Conservation (phyloP, 2,329 filamentous ascomycete species). For the Plectosphaerella plurivora region DNA sequence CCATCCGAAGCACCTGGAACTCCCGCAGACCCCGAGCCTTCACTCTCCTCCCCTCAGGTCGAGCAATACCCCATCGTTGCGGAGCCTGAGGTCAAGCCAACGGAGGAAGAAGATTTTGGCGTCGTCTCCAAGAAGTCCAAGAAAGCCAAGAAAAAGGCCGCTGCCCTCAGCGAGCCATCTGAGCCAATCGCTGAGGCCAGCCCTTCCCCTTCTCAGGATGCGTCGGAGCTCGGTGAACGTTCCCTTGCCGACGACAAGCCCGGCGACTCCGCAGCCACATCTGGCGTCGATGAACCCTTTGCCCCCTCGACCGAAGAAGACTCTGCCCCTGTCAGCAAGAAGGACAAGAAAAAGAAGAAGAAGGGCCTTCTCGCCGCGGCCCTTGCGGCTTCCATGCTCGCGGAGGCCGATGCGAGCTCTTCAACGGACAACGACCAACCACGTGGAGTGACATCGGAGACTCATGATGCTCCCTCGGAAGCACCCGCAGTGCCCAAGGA, state of each 20-base stretch:
- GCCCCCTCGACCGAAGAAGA: not conserved
- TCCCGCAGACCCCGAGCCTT: not conserved
- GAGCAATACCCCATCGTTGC: not conserved
- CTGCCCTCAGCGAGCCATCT: constrained; percentile 3
- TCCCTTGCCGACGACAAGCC: not conserved
- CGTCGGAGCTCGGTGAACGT: not conserved
- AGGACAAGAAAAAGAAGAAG: constrained; percentile 11
- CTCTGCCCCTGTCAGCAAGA: constrained; percentile 1
- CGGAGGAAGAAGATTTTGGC: constrained; percentile 12
- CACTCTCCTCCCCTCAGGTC: not conserved
- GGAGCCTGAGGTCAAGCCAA: not conserved
- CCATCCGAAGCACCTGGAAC: not conserved
- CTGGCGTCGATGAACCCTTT: not conserved
- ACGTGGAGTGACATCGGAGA: not conserved
- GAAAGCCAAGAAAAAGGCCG: constrained; percentile 26
- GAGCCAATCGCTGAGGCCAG: not conserved
- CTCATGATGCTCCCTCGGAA: not conserved
- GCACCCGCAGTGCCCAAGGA: not conserved
- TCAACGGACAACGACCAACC: not conserved
- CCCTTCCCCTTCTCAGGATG: not conserved
- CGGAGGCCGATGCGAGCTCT: not conserved
- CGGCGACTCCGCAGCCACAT: not conserved
- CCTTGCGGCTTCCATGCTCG: not conserved
- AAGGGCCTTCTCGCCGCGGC: constrained; percentile 2
- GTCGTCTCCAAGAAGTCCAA: constrained; percentile 21